These are phyloP conservation scores for Termitomyces heimii DNA, from an alignment of 768 basidiomycete genomes.

Conservation along the genomic window DNA sequence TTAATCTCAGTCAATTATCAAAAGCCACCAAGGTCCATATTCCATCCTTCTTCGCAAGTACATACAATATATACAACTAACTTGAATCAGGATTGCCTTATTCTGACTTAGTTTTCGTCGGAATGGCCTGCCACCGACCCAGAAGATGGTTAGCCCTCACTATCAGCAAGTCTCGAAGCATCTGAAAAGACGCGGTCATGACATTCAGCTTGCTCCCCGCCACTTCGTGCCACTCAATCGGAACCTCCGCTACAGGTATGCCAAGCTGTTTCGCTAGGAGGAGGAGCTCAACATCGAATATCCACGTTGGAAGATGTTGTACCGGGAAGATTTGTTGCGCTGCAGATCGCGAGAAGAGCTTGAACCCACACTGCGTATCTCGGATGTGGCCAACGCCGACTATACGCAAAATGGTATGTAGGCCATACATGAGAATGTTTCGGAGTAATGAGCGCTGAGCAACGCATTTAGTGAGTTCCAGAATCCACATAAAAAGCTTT, in stretches of 20 bases:
- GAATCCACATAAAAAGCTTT: neutral
- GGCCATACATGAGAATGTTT: constrained; percentile 90
- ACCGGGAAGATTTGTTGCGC: constrained; percentile 80
- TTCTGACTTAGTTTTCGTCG: constrained; percentile 14
- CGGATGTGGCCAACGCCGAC: constrained; percentile 88
- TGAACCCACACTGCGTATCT: constrained; percentile 98
- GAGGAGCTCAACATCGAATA: constrained; percentile 93
- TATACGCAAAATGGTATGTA: constrained; percentile 84
- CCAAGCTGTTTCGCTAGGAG: constrained; percentile 73
- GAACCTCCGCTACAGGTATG: constrained; percentile 81
- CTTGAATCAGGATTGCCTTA: constrained; percentile 1
- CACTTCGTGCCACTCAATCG: constrained; percentile 92
- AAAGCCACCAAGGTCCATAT: too few relatives aligned
- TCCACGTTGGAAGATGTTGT: constrained; percentile 89
- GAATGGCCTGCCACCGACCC: constrained; percentile 61
- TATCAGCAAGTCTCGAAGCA: constrained; percentile 83
- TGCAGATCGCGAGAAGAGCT: constrained; percentile 82
- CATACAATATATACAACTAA: neutral
- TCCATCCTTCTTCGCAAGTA: neutral
- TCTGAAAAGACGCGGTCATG: constrained; percentile 77
- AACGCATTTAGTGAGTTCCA: neutral
- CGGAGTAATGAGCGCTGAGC: constrained; percentile 77
- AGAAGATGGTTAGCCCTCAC: constrained; percentile 76
- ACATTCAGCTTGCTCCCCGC: constrained; percentile 89
- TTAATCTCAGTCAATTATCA: too few relatives aligned